Base-by-base conservation (phyloP, 2,329 filamentous ascomycete genomes). In the Amesomyces nigricolor region DNA sequence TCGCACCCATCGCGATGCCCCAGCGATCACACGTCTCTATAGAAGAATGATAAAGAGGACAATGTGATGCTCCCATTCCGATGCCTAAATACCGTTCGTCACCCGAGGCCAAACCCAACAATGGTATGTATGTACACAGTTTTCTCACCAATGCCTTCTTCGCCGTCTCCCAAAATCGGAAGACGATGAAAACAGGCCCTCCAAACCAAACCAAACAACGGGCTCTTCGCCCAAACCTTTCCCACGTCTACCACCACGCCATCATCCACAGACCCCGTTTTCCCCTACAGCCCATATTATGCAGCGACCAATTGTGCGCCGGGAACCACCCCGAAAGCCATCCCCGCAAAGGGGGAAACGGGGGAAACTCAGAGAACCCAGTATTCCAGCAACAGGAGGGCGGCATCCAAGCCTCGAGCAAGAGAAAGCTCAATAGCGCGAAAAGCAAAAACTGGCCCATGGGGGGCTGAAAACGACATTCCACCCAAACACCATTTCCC, bases 31-130 rank as follows among this genome's bases (percentile, higher is more conserved):
- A 7, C 8, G 7, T 35, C 9, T 13, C 32, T 10, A 7, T 7
- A 35, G 32, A 35, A 35, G 32, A 9, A 13, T 4, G 9, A 35
- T 35, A 35, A 43, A 26, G 32, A 47, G 44, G 13, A 53, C 39
- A 51, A 59, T 59, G 57, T 54, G 56, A 59, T 61, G 57, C 54
- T 61, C 54, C 56, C 59, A 61, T 61, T 61, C 57, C 59, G 53
- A 59, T 58, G 54, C 57, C 55, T 53, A 56, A 51, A 44, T 50
- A 43, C 53, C 53, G 44, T 53, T 35, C 57, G 53, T 56, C 53
- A 45, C 48, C 56, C 49, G 29, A 46, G 45, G 29, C 17, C 54
- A 50, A 55, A 48, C 57, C 58, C 43, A 47, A 51, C 48, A 56
- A 29, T 47, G 30, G 32, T 47, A 54, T 51, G 32, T 58, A 61